Conservation (phyloP, 2,329 filamentous ascomycete species). For the Tolypocladium paradoxum region DNA sequence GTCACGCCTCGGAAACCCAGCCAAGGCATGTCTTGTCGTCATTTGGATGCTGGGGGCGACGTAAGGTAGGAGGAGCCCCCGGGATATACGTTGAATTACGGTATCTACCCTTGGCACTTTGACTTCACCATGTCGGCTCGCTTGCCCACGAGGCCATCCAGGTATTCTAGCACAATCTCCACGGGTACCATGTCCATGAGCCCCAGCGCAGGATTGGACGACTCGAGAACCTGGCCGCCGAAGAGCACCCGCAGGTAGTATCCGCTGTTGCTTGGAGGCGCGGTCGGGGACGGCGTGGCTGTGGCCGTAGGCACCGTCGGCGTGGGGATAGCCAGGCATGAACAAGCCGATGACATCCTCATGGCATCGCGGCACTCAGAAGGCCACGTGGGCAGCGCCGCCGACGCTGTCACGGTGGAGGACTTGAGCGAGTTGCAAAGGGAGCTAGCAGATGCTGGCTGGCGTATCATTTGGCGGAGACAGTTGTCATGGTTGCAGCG, state of each 20-base stretch:
- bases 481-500: conserved; percentile 19
- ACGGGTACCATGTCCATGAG: conserved; percentile 60
- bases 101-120: conserved; percentile 9
- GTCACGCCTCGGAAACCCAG: neutral
- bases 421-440: conserved; percentile 10
- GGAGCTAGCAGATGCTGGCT: conserved; percentile 9
- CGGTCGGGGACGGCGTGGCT: neutral
- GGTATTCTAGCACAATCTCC: conserved; percentile 53
- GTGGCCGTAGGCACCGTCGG: neutral
- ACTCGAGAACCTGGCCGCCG: conserved; percentile 54
- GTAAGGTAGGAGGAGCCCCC: neutral
- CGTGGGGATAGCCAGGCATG: conserved; percentile 13
- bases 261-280: conserved; percentile 6
- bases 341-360: conserved; percentile 16
- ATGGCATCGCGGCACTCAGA: conserved; percentile 14
- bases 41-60: neutral
- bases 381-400: conserved; percentile 3
- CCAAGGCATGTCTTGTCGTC: neutral
- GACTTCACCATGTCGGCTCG: conserved; percentile 31
- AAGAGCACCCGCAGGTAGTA: conserved; percentile 60
- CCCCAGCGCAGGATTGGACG: conserved; percentile 59
- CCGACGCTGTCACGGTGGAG: neutral
- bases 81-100: neutral
- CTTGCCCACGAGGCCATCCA: conserved; percentile 58
- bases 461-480: conserved; percentile 16